Conservation (phyloP, 805 yeast genomes). For the Kodamaea laetipori region DNA sequence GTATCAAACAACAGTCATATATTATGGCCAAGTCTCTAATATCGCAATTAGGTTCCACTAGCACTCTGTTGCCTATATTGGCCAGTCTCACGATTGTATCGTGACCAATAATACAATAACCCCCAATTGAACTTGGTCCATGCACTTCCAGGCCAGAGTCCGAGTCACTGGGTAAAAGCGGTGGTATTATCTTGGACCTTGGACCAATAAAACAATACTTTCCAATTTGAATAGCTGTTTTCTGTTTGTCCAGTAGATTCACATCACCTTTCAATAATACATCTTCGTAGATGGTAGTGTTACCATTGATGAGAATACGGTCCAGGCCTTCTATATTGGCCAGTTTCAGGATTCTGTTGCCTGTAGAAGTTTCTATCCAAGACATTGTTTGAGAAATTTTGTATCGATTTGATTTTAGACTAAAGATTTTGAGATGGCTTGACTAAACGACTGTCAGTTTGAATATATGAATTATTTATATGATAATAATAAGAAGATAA, state of each 20-base stretch:
- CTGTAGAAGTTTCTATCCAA: conserved; percentile 54
- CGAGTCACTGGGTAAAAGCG: conserved; percentile 20
- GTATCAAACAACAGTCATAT: conserved; percentile 55
- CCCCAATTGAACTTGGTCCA: conserved; percentile 45
- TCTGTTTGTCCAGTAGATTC: conserved; percentile 8
- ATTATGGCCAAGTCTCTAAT: conserved; percentile 41
- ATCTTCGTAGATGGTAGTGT: conserved; percentile 43
- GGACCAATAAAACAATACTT: conserved; percentile 44
- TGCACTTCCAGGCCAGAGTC: conserved; percentile 13
- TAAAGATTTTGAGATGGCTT: no score
- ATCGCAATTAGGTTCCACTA: conserved; percentile 44
- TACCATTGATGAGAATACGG: conserved; percentile 48
- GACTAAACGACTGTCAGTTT: no score
- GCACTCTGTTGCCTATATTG: conserved; percentile 51
- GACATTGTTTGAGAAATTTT: conserved; percentile 1
- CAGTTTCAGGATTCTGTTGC: conserved; percentile 49
- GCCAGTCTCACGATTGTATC: conserved; percentile 35
- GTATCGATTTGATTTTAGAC: background rate
- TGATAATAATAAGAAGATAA: no score
- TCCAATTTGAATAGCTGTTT: conserved; percentile 45
- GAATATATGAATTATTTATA: no score
- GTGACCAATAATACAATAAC: conserved; percentile 46
- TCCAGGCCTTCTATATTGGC: conserved; percentile 48
- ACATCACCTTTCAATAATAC: conserved; percentile 41
- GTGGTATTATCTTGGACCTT: conserved; percentile 33